These are phyloP conservation scores for Microthlaspi erraticum DNA, from an alignment of 345 rosid genomes.

Conservation along the genomic window DNA sequence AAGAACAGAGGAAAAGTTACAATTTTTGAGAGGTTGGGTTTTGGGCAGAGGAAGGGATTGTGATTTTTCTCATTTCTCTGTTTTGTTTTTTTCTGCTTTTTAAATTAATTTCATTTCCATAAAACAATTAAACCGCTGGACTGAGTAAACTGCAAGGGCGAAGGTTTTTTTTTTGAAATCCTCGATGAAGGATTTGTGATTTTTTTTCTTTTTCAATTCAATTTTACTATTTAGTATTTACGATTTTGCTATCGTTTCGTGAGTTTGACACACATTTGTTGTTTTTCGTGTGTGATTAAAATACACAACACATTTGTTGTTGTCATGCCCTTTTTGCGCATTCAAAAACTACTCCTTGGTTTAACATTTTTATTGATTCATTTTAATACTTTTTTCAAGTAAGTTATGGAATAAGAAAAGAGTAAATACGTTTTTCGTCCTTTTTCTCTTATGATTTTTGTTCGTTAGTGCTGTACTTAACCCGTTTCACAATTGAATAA, in stretches of 20 bases:
- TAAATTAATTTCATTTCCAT: not conserved
- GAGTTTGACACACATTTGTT: not conserved
- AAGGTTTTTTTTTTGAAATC: not conserved
- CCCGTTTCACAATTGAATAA: too few species aligned
- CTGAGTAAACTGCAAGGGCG: not conserved
- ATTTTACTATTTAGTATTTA: too few species aligned
- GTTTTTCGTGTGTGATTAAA: too few species aligned
- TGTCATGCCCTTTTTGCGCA: constrained; percentile 24
- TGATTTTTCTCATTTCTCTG: constrained; percentile 27
- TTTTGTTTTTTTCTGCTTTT: not conserved
- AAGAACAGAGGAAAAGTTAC: constrained; percentile 41
- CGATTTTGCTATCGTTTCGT: constrained; percentile 13
- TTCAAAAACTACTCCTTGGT: constrained; percentile 3
- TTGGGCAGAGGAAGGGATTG: constrained; percentile 47
- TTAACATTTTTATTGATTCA: not conserved
- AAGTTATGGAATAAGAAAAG: too few species aligned
- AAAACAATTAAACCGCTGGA: not conserved
- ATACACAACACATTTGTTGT: constrained; percentile 11
- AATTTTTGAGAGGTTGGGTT: constrained; percentile 34
- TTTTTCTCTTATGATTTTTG: too few species aligned
- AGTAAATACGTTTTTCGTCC: too few species aligned
- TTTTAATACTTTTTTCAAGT: too few species aligned
- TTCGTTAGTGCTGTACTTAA: too few species aligned
- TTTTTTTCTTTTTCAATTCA: not conserved
- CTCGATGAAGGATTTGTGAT: not conserved